Evolutionary conservation across 2,329 filamentous ascomycete genomes (phyloP).

Genomic region (Cyanodermella asteris): DNA sequence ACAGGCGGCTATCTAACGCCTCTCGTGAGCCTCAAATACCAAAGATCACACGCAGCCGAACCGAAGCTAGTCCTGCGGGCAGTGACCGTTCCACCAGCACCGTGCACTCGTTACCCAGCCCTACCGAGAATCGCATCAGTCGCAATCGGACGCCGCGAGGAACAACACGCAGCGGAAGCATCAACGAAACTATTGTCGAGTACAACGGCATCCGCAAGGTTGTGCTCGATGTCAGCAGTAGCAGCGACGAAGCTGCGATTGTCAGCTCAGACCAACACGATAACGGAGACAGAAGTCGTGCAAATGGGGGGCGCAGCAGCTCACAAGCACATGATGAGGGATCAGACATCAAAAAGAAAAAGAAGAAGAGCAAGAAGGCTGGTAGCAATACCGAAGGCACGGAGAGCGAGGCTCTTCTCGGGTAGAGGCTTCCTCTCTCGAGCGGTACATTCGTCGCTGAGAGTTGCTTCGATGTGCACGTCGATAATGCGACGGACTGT

Average conservation of each 20-base stretch:
- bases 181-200: conserved; percentile 59
- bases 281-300: too few species aligned
- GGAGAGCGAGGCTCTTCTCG: too few species aligned
- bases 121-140: conserved; percentile 11
- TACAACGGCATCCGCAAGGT: conserved; percentile 54
- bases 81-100: conserved; percentile 10
- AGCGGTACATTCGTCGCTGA: too few species aligned
- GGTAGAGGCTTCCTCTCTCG: too few species aligned
- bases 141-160: conserved; percentile 13
- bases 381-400: too few species aligned
- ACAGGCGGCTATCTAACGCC: conserved; percentile 5
- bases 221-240: conserved; percentile 46
- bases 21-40: conserved; percentile 10
- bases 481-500: too few species aligned
- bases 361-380: too few species aligned
- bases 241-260: conserved; percentile 20
- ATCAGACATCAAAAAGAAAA: too few species aligned
- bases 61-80: conserved; percentile 7
- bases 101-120: conserved; percentile 15
- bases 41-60: conserved; percentile 11
- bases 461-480: too few species aligned
- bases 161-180: conserved; percentile 48
- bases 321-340: not conserved
- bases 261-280: too few species aligned
- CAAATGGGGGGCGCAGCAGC: too few species aligned